Conservation (phyloP, 345 rosid species). For the Diplotaxis tenuifolia region DNA sequence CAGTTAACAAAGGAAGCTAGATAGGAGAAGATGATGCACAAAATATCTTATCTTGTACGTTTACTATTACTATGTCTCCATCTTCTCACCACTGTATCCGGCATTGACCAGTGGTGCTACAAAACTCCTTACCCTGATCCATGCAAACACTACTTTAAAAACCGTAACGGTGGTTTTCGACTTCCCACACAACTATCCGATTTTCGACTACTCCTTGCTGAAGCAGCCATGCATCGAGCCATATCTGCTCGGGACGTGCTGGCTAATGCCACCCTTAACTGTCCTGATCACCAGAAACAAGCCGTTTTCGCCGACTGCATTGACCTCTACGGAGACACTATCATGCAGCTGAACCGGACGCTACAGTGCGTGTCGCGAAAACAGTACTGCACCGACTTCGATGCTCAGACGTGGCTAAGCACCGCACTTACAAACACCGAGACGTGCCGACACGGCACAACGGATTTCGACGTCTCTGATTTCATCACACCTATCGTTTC, state of each 20-base stretch:
- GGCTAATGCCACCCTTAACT: slow-evolving; percentile 20
- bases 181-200: slow-evolving; percentile 44
- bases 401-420: slow-evolving; percentile 90
- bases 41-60: slow-evolving; percentile 11
- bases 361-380: slow-evolving; percentile 33
- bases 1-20: not conserved
- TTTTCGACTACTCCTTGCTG: slow-evolving; percentile 50
- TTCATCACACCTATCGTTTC: slow-evolving; percentile 46
- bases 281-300: slow-evolving; percentile 34
- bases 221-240: slow-evolving; percentile 56
- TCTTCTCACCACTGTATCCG: slow-evolving; percentile 21
- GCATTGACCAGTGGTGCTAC: slow-evolving; percentile 63
- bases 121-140: slow-evolving; percentile 75
- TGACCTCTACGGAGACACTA: slow-evolving; percentile 54
- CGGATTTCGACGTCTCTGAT: slow-evolving; percentile 59
- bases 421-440: slow-evolving; percentile 71
- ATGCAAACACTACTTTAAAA: slow-evolving; percentile 51
- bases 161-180: slow-evolving; percentile 14
- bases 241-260: slow-evolving; percentile 36
- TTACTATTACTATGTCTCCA: slow-evolving; percentile 32
- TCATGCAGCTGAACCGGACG: slow-evolving; percentile 63
- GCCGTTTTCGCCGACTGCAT: slow-evolving; percentile 62
- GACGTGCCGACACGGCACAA: slow-evolving; percentile 63
- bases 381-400: slow-evolving; percentile 47
- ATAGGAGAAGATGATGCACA: slow-evolving; percentile 9